A percentile compares a stretch with the other conserved stretches of the same genome.
Conservation (phyloP, 176 grass and related monocot genomes). For the Poa annua region DNA sequence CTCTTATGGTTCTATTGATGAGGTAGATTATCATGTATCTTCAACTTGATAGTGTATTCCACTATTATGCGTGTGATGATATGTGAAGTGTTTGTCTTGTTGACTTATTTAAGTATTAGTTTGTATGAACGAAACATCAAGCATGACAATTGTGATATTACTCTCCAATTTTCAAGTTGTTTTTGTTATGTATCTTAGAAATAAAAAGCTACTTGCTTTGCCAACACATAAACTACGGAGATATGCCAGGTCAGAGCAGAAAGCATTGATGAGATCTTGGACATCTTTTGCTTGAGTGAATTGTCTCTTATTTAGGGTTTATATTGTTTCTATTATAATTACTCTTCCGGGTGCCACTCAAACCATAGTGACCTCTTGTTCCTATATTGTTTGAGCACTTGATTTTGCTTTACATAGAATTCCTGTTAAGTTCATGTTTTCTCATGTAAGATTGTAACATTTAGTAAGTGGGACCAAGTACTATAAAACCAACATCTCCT, state of each 20-base stretch:
- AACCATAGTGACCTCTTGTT: neutral
- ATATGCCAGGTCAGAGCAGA: neutral
- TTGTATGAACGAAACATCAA: neutral
- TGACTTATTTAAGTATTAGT: neutral
- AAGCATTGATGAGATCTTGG: neutral
- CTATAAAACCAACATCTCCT: neutral
- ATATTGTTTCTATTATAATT: neutral
- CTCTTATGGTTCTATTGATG: neutral
- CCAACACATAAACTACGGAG: neutral
- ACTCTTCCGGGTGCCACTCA: neutral
- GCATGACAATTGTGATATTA: neutral
- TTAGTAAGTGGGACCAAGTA: neutral
- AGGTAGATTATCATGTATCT: slow-evolving; percentile 1
- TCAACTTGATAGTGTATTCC: neutral
- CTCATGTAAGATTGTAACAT: neutral
- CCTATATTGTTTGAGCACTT: neutral
- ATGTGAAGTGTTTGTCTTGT: neutral
- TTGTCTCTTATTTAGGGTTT: neutral
- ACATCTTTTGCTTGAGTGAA: neutral
- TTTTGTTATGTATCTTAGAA: neutral
- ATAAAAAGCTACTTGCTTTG: neutral
- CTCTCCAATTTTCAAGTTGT: neutral
- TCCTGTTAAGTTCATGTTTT: neutral
- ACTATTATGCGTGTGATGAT: neutral
- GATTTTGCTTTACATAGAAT: slow-evolving; percentile 5